Evolutionary conservation across 2,329 filamentous ascomycete species (phyloP).

Genomic region (Colletotrichum sp.): DNA sequence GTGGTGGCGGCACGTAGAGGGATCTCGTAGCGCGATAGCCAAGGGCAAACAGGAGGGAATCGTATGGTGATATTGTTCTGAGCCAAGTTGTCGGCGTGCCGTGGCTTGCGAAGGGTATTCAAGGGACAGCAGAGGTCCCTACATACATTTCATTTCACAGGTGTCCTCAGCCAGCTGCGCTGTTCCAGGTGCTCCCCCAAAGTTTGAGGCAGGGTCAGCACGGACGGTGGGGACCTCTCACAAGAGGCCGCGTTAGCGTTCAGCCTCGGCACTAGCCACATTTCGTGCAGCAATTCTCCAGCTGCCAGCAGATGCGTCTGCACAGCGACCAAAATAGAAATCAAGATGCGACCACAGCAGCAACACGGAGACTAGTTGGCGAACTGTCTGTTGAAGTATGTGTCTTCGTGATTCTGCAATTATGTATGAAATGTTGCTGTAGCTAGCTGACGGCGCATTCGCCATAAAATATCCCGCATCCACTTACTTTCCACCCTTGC

Average conservation of each 20-base stretch:
- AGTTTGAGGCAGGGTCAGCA: background rate
- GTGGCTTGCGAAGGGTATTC: background rate
- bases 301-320: background rate
- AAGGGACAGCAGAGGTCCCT: background rate
- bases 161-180: constrained; percentile 11
- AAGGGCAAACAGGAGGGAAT: background rate
- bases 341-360: background rate
- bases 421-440: constrained; percentile 5
- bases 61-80: background rate
- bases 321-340: background rate
- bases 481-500: constrained; percentile 15
- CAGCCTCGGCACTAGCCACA: constrained; percentile 4
- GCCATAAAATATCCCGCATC: background rate
- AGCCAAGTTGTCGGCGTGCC: background rate
- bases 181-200: background rate
- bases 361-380: background rate
- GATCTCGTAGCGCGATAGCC: background rate
- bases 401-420: background rate
- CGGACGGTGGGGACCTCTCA: background rate
- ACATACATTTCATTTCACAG: constrained; percentile 1
- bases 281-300: background rate
- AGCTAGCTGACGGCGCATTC: background rate
- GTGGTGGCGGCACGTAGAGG: background rate
- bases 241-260: background rate
- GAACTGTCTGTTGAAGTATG: background rate